phyloP scores from a whole-genome alignment of 2,329 filamentous ascomycete genomes.

The Cryphonectria naterciae region DNA sequence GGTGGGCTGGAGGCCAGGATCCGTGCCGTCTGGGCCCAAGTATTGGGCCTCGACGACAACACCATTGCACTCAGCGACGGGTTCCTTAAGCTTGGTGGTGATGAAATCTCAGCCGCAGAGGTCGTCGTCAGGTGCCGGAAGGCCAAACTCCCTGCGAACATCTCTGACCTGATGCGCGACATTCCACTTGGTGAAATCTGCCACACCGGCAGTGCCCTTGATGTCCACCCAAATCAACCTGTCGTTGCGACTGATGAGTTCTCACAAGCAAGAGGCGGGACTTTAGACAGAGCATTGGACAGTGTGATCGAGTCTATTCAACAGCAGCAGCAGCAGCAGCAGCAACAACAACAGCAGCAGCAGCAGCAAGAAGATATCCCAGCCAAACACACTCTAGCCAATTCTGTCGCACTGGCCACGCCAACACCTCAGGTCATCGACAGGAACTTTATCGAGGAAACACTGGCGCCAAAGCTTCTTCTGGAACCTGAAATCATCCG shows the following conservation, averaged over 20 bases:
- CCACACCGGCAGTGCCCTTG: not conserved
- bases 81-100: constrained; percentile 53
- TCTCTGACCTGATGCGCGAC: constrained; percentile 49
- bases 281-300: constrained; percentile 11
- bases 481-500: constrained; percentile 48
- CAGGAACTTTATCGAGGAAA: constrained; percentile 44
- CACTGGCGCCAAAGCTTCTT: constrained; percentile 48
- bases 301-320: constrained; percentile 15
- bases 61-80: constrained; percentile 48
- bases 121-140: constrained; percentile 51
- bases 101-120: constrained; percentile 48
- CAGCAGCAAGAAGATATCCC: constrained; percentile 8
- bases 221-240: not conserved
- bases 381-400: constrained; percentile 12
- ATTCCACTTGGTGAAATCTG: constrained; percentile 45
- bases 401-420: constrained; percentile 23
- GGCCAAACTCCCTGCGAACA: constrained; percentile 45
- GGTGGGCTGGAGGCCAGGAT: constrained; percentile 53
- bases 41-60: constrained; percentile 45
- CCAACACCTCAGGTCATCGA: constrained; percentile 33
- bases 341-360: constrained; percentile 13
- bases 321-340: constrained; percentile 5
- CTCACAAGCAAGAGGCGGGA: not conserved
- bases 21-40: constrained; percentile 51
- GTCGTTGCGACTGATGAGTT: not conserved